Conservation (phyloP, 2,329 filamentous ascomycete species). For the Trichophyton schoenleinii region DNA sequence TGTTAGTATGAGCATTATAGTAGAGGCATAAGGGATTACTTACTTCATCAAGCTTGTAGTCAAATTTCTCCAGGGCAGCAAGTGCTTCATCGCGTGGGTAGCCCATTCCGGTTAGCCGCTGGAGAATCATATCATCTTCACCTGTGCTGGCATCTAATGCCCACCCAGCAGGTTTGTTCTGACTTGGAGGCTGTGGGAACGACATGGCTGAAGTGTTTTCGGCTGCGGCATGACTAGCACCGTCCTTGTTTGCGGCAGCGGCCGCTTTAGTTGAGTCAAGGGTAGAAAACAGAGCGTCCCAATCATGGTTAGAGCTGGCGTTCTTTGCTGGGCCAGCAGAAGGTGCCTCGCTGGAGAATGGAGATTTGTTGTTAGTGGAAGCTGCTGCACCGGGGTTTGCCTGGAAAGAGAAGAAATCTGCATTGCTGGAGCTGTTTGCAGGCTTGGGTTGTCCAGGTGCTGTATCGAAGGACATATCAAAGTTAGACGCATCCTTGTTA, state of each 20-base stretch:
- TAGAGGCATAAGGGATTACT: slow-evolving; percentile 24
- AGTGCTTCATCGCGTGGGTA: slow-evolving; percentile 64
- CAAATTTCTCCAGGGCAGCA: slow-evolving; percentile 76
- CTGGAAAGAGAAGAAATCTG: slow-evolving; percentile 26
- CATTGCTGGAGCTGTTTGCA: slow-evolving; percentile 17
- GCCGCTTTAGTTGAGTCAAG: slow-evolving; percentile 46
- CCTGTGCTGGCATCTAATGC: slow-evolving; percentile 61
- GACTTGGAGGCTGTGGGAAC: slow-evolving; percentile 16
- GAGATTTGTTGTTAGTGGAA: not conserved
- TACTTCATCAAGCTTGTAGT: slow-evolving; percentile 93
- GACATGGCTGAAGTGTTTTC: slow-evolving; percentile 4
- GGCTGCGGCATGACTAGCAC: slow-evolving; percentile 11
- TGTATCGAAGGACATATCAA: slow-evolving; percentile 37
- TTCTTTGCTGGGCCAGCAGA: slow-evolving; percentile 12
- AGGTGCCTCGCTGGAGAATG: slow-evolving; percentile 19
- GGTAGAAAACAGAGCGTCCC: slow-evolving; percentile 86
- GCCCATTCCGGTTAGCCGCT: slow-evolving; percentile 81
- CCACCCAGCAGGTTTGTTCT: slow-evolving; percentile 42
- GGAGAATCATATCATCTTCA: slow-evolving; percentile 83
- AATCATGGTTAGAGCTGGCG: slow-evolving; percentile 53
- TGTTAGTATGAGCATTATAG: not conserved
- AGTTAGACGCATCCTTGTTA: slow-evolving; percentile 27
- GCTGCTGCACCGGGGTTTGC: slow-evolving; percentile 21
- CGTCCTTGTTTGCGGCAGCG: slow-evolving; percentile 13
- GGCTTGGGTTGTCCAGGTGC: slow-evolving; percentile 23